These are phyloP conservation scores for Populus davidiana DNA, from an alignment of 345 rosid genomes.

Conservation along the genomic window DNA sequence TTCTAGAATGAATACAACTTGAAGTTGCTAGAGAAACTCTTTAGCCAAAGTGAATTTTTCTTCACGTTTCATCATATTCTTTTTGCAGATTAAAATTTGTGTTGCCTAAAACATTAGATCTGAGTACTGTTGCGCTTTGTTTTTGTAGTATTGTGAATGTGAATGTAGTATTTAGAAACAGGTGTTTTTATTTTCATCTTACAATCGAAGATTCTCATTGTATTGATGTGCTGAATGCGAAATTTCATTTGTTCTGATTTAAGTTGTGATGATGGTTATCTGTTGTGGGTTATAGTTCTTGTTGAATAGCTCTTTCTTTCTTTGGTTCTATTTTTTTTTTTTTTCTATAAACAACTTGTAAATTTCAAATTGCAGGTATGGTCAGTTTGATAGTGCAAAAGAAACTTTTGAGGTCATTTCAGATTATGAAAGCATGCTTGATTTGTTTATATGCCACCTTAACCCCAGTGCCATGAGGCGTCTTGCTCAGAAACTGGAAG, in stretches of 20 bases:
- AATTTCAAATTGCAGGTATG: conserved; percentile 62
- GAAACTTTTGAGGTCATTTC: conserved; percentile 97
- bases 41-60: not conserved
- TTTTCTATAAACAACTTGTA: not conserved
- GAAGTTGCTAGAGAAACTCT: not conserved
- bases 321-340: not conserved
- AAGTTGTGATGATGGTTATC: not conserved
- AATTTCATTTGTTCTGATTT: not conserved
- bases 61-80: not conserved
- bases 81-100: not conserved
- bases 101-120: not conserved
- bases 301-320: conserved; percentile 1
- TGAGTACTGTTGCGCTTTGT: not conserved
- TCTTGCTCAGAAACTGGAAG: conserved; percentile 94
- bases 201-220: not conserved
- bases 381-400: conserved; percentile 92
- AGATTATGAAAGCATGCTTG: conserved; percentile 92
- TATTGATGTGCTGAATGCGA: not conserved
- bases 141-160: not conserved
- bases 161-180: not conserved
- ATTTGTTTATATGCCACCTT: conserved; percentile 94
- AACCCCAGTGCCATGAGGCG: conserved; percentile 99
- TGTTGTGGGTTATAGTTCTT: not conserved
- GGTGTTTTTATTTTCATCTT: not conserved
- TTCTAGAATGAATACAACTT: not conserved